Conservation (phyloP, 1,139 yeast genomes). For the Hansenula sp. region DNA sequence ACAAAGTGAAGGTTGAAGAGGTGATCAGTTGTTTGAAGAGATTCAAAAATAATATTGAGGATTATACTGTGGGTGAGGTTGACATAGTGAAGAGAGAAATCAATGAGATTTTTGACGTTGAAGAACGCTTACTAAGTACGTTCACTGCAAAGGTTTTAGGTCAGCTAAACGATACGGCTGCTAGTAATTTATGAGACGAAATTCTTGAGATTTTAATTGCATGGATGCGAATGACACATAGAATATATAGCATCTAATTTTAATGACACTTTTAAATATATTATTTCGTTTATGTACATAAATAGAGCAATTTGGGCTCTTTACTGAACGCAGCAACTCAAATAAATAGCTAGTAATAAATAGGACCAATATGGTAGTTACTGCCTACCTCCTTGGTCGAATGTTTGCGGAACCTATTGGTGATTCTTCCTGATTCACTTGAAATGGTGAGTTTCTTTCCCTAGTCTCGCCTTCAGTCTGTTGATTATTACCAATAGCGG, state of each 20-base stretch:
- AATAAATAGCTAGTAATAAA: conserved; percentile 4
- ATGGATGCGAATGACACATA: no score
- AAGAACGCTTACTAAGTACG: conserved; percentile 15
- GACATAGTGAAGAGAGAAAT: conserved; percentile 17
- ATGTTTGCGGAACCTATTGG: conserved; percentile 36
- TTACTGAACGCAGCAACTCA: no score
- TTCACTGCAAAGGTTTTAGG: conserved; percentile 13
- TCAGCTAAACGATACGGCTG: conserved; percentile 6
- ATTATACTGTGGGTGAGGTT: conserved; percentile 17
- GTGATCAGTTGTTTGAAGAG: conserved; percentile 10
- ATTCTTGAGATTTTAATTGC: no score
- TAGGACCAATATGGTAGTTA: conserved; percentile 2
- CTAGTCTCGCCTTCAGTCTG: neutral
- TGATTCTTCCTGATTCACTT: conserved; percentile 6
- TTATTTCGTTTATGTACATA: conserved; percentile 2
- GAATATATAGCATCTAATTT: no score
- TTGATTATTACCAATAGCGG: neutral
- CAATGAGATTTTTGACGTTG: conserved; percentile 14
- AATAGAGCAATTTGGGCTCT: neutral
- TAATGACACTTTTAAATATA: no score
- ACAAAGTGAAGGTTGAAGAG: conserved; percentile 11
- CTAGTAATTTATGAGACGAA: neutral
- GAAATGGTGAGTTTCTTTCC: neutral
- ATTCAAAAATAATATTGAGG: conserved; percentile 16
- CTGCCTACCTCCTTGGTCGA: conserved; percentile 27